Percentiles rank a stretch among this genome's conserved stretches.
These are phyloP conservation scores for Phytophthora fragariaefolia DNA, from an alignment of 352 stramenopile genomes.

Conservation along the genomic window DNA sequence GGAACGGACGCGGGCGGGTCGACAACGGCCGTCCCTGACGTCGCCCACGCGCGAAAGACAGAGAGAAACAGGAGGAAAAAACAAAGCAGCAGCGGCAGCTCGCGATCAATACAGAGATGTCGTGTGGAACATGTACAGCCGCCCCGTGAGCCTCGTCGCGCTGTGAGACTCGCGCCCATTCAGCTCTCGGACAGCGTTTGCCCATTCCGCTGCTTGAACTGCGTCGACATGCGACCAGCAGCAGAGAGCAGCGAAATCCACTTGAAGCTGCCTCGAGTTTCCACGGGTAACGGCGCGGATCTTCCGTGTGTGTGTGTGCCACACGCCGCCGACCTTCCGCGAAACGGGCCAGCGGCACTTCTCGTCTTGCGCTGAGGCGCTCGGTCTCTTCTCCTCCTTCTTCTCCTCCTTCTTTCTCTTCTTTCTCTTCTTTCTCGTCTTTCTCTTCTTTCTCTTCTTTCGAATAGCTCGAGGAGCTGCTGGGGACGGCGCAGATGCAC, in stretches of 20 bases:
- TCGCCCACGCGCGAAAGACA: constrained; percentile 4
- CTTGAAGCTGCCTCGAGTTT: neutral
- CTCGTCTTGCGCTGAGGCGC: neutral
- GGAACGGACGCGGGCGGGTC: constrained; percentile 3
- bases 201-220: no score
- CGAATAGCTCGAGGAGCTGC: constrained; percentile 31
- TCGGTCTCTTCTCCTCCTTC: neutral
- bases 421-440: no score
- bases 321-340: neutral
- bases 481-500: constrained; percentile 47
- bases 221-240: no score
- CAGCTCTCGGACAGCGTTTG: no score
- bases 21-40: constrained; percentile 17
- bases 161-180: neutral
- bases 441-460: no score
- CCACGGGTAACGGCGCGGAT: no score
- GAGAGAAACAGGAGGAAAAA: constrained; percentile 21
- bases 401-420: neutral
- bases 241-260: neutral
- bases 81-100: constrained; percentile 1
- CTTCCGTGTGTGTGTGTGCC: neutral
- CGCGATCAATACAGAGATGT: constrained; percentile 39
- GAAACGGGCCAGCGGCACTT: neutral
- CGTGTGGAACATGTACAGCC: constrained; percentile 36
- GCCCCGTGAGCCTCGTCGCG: constrained; percentile 4